phyloP scores from a whole-genome alignment of 73 alveolate species.

The Symbiodinium pilosum region DNA sequence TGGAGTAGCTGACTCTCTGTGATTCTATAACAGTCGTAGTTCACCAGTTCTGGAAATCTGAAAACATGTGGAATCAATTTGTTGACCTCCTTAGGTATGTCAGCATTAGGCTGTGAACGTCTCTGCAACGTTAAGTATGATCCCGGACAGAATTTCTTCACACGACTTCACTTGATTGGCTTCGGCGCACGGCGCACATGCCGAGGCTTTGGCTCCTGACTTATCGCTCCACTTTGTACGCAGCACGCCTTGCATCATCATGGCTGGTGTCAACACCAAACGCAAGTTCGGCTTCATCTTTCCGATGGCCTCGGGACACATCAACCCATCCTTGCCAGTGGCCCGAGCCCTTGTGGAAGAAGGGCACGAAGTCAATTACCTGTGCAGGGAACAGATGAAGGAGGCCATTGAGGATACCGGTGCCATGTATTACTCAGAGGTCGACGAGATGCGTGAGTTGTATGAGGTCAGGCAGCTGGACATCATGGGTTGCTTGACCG shows the following conservation, averaged over 20 bases:
- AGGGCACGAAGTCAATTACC: constrained; percentile 57
- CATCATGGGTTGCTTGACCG: constrained; percentile 33
- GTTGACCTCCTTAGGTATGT: no score
- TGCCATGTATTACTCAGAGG: constrained; percentile 8
- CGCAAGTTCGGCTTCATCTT: constrained; percentile 34
- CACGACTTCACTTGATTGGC: no score
- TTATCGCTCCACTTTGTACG: no score
- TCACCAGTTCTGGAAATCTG: no score
- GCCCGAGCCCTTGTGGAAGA: constrained; percentile 33
- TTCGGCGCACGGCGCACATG: no score
- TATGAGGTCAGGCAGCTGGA: constrained; percentile 20
- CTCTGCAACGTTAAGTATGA: no score
- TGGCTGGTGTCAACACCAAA: neutral
- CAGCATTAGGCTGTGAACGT: no score
- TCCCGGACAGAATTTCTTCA: no score
- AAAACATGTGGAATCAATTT: no score
- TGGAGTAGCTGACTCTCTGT: neutral
- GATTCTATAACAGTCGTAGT: no score
- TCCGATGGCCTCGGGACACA: constrained; percentile 70
- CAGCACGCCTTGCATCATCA: no score
- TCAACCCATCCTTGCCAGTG: constrained; percentile 58
- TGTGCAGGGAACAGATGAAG: constrained; percentile 65
- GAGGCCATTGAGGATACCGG: constrained; percentile 76
- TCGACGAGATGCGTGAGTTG: constrained; percentile 18
- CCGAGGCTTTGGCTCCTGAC: no score